Percentiles rank a stretch among this genome's conserved stretches.
phyloP scores from a whole-genome alignment of 352 stramenopile species.

The Phytophthora aleatoria region DNA sequence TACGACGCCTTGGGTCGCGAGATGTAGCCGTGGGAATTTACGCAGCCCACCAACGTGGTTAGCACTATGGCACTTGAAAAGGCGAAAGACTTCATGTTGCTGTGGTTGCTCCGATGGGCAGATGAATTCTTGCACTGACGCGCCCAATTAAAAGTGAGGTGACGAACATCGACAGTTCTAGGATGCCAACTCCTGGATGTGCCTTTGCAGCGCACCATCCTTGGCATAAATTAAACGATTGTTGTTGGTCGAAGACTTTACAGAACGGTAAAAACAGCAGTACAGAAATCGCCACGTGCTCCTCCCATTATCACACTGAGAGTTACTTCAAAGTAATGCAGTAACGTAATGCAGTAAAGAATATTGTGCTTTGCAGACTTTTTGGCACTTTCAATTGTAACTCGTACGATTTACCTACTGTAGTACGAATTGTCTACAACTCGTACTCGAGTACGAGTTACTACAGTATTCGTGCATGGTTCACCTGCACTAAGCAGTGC shows the following conservation, averaged over 20 bases:
- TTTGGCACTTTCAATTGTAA: no score
- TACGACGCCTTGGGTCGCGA: slow-evolving; percentile 32
- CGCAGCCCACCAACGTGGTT: slow-evolving; percentile 9
- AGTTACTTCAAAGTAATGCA: no score
- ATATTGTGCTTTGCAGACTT: no score
- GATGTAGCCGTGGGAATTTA: slow-evolving; percentile 29
- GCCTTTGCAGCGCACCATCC: no score
- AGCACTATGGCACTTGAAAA: slow-evolving; percentile 13
- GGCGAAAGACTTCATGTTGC: background rate
- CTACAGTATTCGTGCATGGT: no score
- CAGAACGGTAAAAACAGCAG: background rate
- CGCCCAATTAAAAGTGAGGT: background rate
- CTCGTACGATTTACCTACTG: no score
- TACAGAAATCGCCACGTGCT: no score
- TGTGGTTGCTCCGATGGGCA: background rate
- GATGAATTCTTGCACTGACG: background rate
- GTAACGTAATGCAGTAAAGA: no score
- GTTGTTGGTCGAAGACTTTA: background rate
- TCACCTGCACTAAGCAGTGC: no score
- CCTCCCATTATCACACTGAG: no score
- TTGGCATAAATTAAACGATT: background rate
- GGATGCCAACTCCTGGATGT: background rate
- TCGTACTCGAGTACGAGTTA: no score
- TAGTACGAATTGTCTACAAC: no score
- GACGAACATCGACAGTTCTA: background rate